Percentiles rank a stretch among this genome's conserved stretches.
Evolutionary conservation across 2,329 filamentous ascomycete species (phyloP).

Genomic region (Fusarium sp.): DNA sequence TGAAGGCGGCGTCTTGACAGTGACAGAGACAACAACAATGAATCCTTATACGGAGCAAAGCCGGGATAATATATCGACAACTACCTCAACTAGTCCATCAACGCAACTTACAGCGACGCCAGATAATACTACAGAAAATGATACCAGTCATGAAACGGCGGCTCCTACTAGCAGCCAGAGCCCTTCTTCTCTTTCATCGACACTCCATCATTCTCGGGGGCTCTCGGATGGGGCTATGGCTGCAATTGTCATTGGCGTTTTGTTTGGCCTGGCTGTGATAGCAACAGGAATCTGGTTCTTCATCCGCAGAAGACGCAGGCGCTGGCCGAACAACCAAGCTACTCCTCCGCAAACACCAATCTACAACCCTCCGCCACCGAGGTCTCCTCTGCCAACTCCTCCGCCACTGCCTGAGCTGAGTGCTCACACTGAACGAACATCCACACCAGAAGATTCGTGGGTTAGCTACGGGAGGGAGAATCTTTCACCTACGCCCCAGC

Average conservation of each 20-base stretch:
- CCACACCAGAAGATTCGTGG: slow-evolving; percentile 34
- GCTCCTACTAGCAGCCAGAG: slow-evolving; percentile 1
- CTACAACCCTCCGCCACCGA: slow-evolving; percentile 4
- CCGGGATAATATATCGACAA: slow-evolving; percentile 9
- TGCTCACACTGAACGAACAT: slow-evolving; percentile 12
- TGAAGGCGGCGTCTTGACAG: slow-evolving; percentile 9
- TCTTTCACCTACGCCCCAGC: slow-evolving; percentile 46
- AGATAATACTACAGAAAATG: slow-evolving; percentile 6
- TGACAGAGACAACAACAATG: slow-evolving; percentile 35
- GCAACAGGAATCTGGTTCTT: slow-evolving; percentile 30
- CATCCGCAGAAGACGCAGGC: slow-evolving; percentile 17
- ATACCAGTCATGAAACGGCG: slow-evolving; percentile 5
- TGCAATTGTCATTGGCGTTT: slow-evolving; percentile 36
- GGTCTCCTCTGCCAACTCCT: slow-evolving; percentile 8
- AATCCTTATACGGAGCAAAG: slow-evolving; percentile 23
- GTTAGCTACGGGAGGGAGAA: slow-evolving; percentile 39
- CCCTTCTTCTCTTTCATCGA: background rate
- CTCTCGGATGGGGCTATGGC: slow-evolving; percentile 38
- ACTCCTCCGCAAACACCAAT: slow-evolving; percentile 8
- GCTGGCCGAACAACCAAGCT: background rate
- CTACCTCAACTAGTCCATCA: slow-evolving; percentile 4
- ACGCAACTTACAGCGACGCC: slow-evolving; percentile 1
- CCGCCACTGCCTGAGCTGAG: slow-evolving; percentile 17
- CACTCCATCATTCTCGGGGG: slow-evolving; percentile 1
- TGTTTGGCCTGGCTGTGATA: slow-evolving; percentile 15